phyloP scores from a whole-genome alignment of 805 yeast genomes.

The Candida namnaoensis region DNA sequence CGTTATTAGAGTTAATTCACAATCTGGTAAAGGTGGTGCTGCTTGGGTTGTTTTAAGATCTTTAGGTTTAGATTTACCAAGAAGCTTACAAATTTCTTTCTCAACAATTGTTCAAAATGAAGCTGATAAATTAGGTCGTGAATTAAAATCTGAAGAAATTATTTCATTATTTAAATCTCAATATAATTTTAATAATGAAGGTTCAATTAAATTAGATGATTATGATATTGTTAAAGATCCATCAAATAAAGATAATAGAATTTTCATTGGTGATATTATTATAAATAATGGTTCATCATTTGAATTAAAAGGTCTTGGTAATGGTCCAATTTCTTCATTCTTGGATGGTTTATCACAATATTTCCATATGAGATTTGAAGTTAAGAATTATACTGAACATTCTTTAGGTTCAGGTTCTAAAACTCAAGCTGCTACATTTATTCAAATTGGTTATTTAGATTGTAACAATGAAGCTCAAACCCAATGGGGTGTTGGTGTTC shows the following conservation, averaged over 20 bases:
- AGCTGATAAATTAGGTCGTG: constrained; percentile 64
- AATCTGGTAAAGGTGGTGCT: constrained; percentile 86
- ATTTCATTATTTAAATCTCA: constrained; percentile 42
- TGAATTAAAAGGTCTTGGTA: constrained; percentile 51
- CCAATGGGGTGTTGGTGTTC: constrained; percentile 89
- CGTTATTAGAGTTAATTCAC: constrained; percentile 76
- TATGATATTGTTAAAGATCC: constrained; percentile 27
- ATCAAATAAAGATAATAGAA: constrained; percentile 30
- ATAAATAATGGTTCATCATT: constrained; percentile 22
- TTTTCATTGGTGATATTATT: constrained; percentile 31
- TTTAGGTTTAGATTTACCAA: constrained; percentile 66
- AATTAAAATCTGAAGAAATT: constrained; percentile 61
- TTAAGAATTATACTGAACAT: constrained; percentile 63
- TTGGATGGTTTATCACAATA: constrained; percentile 51
- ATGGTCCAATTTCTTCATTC: constrained; percentile 74
- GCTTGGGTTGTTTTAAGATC: constrained; percentile 73
- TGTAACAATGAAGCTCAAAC: constrained; percentile 29
- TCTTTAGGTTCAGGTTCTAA: constrained; percentile 64
- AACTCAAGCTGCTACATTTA: constrained; percentile 69
- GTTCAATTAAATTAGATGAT: constrained; percentile 28
- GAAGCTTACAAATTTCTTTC: constrained; percentile 61
- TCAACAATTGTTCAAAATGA: constrained; percentile 52
- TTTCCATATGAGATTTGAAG: constrained; percentile 47
- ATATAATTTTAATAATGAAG: constrained; percentile 40
- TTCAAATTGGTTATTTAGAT: constrained; percentile 44